phyloP scores from a whole-genome alignment of 2,329 filamentous ascomycete genomes.

The Fusarium sp. region DNA sequence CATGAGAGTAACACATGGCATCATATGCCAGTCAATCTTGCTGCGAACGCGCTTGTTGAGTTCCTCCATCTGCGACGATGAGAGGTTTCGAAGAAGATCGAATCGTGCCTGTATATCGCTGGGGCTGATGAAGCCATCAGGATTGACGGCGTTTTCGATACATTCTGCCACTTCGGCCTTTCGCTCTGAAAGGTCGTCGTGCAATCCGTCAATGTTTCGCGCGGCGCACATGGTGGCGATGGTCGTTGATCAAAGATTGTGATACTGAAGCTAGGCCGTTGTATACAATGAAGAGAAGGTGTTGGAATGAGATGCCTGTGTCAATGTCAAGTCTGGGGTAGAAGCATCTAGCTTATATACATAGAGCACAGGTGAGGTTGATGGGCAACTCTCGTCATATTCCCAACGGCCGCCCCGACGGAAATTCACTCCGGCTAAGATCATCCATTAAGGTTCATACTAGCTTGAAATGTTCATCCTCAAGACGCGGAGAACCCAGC shows the following conservation, averaged over 20 bases:
- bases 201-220: constrained; percentile 10
- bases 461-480: constrained; percentile 5
- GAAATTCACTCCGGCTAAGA: background rate
- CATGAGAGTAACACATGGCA: constrained; percentile 32
- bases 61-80: constrained; percentile 41
- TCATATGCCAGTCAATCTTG: constrained; percentile 53
- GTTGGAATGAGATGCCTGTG: constrained; percentile 1
- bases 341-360: constrained; percentile 14
- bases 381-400: background rate
- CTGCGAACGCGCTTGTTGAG: constrained; percentile 51
- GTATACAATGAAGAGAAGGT: background rate
- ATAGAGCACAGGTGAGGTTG: constrained; percentile 1
- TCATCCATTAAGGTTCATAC: constrained; percentile 6
- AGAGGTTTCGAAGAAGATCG: constrained; percentile 43
- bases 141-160: constrained; percentile 8
- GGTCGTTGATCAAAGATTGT: too few species aligned
- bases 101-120: constrained; percentile 50
- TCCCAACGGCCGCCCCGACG: background rate
- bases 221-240: constrained; percentile 19
- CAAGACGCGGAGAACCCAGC: constrained; percentile 16
- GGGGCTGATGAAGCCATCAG: background rate
- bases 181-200: constrained; percentile 16
- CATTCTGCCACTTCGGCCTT: constrained; percentile 18
- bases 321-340: constrained; percentile 7
- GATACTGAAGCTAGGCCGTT: background rate